Conservation (phyloP, 2,329 filamentous ascomycete genomes). For the Fusarium fujikuroi region DNA sequence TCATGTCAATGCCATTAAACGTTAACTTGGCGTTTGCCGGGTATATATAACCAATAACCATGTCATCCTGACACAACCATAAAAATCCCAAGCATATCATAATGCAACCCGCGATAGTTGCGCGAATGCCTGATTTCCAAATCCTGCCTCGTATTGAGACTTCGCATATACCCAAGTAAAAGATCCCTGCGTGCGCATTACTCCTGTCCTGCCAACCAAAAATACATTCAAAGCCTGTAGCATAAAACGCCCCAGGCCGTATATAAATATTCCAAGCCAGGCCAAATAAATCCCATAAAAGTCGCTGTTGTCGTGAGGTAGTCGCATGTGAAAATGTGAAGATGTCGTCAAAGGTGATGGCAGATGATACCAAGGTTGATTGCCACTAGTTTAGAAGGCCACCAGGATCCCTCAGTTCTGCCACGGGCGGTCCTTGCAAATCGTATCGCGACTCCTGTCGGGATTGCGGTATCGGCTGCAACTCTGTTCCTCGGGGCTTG, state of each 20-base stretch:
- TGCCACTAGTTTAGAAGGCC: slow-evolving; percentile 51
- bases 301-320: slow-evolving; percentile 32
- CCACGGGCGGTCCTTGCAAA: slow-evolving; percentile 45
- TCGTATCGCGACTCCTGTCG: slow-evolving; percentile 49
- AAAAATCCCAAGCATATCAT: slow-evolving; percentile 17
- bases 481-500: slow-evolving; percentile 53
- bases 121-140: background rate
- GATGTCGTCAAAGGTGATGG: slow-evolving; percentile 23
- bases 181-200: slow-evolving; percentile 11
- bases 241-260: slow-evolving; percentile 29
- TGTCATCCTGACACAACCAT: slow-evolving; percentile 25
- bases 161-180: slow-evolving; percentile 5
- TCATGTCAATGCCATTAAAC: slow-evolving; percentile 38
- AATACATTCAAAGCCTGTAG: slow-evolving; percentile 8
- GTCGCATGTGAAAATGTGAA: slow-evolving; percentile 18
- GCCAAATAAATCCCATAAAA: slow-evolving; percentile 10
- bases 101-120: slow-evolving; percentile 8
- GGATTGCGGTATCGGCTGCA: slow-evolving; percentile 59
- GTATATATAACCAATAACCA: slow-evolving; percentile 45
- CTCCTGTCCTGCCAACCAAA: slow-evolving; percentile 14
- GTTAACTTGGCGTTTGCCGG: slow-evolving; percentile 46
- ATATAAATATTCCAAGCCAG: slow-evolving; percentile 24
- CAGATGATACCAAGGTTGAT: background rate
- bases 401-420: slow-evolving; percentile 53
- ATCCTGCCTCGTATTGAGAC: background rate